Percentiles rank a stretch among this genome's conserved stretches.
These are phyloP conservation scores for Besnoitia besnoiti DNA, from an alignment of 169 alveolate genomes.

Conservation along the genomic window DNA sequence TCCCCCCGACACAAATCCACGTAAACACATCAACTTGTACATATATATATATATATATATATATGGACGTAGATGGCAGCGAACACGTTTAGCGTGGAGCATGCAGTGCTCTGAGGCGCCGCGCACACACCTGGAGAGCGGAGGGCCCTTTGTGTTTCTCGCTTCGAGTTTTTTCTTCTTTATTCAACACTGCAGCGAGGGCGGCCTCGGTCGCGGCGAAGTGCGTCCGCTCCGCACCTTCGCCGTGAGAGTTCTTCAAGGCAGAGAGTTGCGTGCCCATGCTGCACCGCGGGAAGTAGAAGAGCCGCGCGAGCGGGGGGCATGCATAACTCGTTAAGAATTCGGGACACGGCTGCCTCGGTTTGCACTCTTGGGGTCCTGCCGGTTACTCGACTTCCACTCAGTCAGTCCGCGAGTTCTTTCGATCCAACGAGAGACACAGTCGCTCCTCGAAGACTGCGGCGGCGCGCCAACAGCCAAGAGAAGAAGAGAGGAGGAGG, in stretches of 20 bases:
- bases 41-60: constrained; percentile 9
- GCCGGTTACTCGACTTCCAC: too few species aligned
- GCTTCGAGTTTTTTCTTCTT: not conserved
- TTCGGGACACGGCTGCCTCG: too few species aligned
- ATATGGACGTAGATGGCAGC: too few species aligned
- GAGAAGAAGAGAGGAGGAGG: not conserved
- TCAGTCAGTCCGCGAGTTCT: too few species aligned
- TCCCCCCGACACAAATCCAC: not conserved
- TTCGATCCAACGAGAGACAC: too few species aligned
- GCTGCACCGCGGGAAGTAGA: not conserved
- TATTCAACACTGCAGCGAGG: not conserved
- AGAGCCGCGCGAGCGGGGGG: too few species aligned
- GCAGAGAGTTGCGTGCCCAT: not conserved
- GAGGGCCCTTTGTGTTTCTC: not conserved
- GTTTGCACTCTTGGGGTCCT: too few species aligned
- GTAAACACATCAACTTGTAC: not conserved
- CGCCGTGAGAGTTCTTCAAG: not conserved
- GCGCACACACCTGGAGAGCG: not conserved
- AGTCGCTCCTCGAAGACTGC: too few species aligned
- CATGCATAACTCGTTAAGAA: too few species aligned
- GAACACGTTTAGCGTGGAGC: not conserved
- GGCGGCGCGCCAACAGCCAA: not conserved
- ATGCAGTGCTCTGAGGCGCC: not conserved
- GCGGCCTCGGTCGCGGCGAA: not conserved
- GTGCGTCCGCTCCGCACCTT: not conserved